These are phyloP conservation scores for Sugiyamaella marilandica DNA, from an alignment of 805 yeast species.

Conservation along the genomic window DNA sequence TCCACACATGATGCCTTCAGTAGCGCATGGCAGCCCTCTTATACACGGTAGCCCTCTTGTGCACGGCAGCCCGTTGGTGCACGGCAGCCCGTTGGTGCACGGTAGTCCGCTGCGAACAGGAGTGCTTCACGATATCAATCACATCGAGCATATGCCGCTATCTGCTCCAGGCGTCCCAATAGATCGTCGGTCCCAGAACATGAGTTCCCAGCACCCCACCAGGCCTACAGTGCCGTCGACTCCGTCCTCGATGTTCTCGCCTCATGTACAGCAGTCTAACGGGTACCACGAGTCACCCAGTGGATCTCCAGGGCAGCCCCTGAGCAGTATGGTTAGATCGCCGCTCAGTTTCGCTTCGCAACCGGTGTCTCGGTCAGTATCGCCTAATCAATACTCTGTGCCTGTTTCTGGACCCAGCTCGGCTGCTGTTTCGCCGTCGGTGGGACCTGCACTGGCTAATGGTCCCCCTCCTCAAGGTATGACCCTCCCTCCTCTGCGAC, in stretches of 20 bases:
- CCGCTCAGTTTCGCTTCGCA: slow-evolving; percentile 1
- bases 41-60: not conserved
- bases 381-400: not conserved
- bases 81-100: slow-evolving; percentile 11
- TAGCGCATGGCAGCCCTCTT: no score
- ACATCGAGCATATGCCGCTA: slow-evolving; percentile 17
- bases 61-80: slow-evolving; percentile 3
- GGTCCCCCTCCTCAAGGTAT: not conserved
- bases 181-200: slow-evolving; percentile 9
- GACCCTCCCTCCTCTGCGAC: slow-evolving; percentile 13
- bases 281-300: not conserved
- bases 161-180: slow-evolving; percentile 5
- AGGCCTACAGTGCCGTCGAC: not conserved
- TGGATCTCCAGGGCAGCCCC: not conserved
- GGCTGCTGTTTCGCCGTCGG: not conserved
- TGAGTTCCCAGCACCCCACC: slow-evolving; percentile 2
- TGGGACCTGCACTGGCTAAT: not conserved
- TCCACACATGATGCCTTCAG: slow-evolving; percentile 13
- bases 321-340: not conserved
- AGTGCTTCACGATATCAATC: slow-evolving; percentile 11
- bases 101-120: slow-evolving; percentile 10
- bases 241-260: not conserved
- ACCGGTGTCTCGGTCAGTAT: slow-evolving; percentile 1
- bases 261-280: not conserved
- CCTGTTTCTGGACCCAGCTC: not conserved